Evolutionary conservation across 2,329 filamentous ascomycete species (phyloP), one percentile per base, ranked within the genome.

Genomic region (Ceratocystis cubensis): DNA sequence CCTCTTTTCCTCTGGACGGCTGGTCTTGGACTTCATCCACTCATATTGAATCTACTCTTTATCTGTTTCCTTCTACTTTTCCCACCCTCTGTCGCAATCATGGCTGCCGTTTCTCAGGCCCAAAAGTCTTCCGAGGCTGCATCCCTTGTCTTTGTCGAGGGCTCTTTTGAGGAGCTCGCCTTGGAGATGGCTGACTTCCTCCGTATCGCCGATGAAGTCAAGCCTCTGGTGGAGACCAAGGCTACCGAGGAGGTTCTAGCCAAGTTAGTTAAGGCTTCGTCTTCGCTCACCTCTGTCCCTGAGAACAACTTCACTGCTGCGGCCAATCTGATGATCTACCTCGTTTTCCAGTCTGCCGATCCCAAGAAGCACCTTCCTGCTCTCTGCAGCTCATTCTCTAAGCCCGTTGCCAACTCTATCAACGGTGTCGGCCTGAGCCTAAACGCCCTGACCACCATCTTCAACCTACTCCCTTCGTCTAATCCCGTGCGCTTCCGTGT

Each of bases 241-340:
- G 81, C 92, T 78, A 90, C 91, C 79, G 91, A 96, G 72, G 91
- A 95, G 71, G 86, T 90, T 59, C 83, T 99, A 67, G 88, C 92
- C 81, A 92, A 91, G 82, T 82, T 99, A 70, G 89, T 97, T 69
- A 85, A 87, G 71, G 88, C 89, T 67, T 91, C 90, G 65, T 78
- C 83, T 65, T 83, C 83, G 63, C 81, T 99, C 75, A 96, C 92
- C 78, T 83, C 84, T 70, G 89, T 91, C 66, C 90, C 93, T 68
- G 94, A 99, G 82, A 95, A 94, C 83, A 93, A 97, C 78, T 94
- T 96, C 76, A 92, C 91, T 69, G 88, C 93, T 68, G 91, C 93
- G 69, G 96, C 96, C 80, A 97, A 99, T 80, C 88, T 97, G 72
- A 87, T 99, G 76, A 87, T 97, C 74, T 90, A 96, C 80, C 87